phyloP scores from a whole-genome alignment of 441 rosid genomes.

The Erysimum cheiri region DNA sequence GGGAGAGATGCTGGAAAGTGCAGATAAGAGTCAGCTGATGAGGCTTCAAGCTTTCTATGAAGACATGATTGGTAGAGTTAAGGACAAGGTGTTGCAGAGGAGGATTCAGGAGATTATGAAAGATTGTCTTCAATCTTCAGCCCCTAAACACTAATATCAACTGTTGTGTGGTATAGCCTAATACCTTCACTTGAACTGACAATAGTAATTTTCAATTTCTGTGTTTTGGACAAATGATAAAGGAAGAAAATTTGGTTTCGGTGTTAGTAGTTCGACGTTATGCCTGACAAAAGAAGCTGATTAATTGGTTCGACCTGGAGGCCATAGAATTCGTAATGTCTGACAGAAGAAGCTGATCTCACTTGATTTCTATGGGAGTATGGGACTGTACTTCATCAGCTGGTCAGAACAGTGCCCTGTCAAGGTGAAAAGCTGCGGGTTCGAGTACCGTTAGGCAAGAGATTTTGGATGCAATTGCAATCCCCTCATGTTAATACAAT shows the following conservation, averaged over 20 bases:
- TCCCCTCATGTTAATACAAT: too few relatives aligned
- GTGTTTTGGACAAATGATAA: neutral
- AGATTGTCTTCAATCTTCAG: constrained; percentile 61
- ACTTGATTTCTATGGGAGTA: too few relatives aligned
- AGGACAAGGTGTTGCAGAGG: constrained; percentile 82
- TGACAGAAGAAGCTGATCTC: too few relatives aligned
- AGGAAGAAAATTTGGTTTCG: neutral
- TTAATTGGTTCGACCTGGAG: neutral
- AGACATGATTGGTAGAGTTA: constrained; percentile 72
- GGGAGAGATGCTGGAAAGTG: constrained; percentile 80
- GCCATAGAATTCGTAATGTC: neutral
- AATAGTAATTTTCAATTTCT: neutral
- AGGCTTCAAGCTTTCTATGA: constrained; percentile 78
- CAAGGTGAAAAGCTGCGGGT: too few relatives aligned
- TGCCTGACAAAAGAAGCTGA: neutral
- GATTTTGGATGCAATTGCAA: too few relatives aligned
- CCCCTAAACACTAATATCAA: constrained; percentile 27
- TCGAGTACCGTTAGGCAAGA: too few relatives aligned
- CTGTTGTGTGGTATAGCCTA: constrained; percentile 6
- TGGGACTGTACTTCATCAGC: too few relatives aligned
- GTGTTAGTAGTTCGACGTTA: neutral
- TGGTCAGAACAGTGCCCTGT: too few relatives aligned
- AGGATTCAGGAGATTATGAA: constrained; percentile 78
- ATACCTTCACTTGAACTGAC: constrained; percentile 8
- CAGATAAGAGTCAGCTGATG: constrained; percentile 65